Evolutionary conservation across 768 basidiomycete species (phyloP), one percentile per base, ranked within the genome.

Genomic region (Hydnomerulius pinastri): DNA sequence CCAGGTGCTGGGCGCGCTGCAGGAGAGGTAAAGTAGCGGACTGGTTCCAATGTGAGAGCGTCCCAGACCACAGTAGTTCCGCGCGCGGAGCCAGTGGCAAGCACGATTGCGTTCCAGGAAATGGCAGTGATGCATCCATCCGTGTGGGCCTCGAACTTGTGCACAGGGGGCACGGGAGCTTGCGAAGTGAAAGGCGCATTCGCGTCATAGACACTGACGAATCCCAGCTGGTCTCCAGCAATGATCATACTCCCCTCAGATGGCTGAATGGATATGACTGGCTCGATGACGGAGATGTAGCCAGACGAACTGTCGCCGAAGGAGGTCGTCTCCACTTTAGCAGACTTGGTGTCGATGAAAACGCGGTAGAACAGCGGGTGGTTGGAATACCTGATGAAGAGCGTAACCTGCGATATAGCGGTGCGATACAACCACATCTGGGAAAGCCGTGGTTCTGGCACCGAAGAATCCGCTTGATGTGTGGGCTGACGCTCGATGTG

Each of bases 31-130:
- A 90, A 83, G 21, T 74, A 71, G 18, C 84, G 76, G 40, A 91
- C 59, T 4, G 71, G 76, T 28, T 74, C 74, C 27, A 90, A 75
- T 0, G 81, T 85, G 54, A 90, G 69, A 2, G 79, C 78, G 56
- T 92, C 87, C 75, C 83, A 89, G 12, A 87, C 73, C 15, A 69
- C 72, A 3, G 83, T 76, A 6, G 74, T 71, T 3, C 90, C 90
- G 2, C 74, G 66, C 1, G 77, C 73, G 20, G 86, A 87, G 24
- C 90, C 90, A 0, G 83, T 85, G 11, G 80, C 76, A 40, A 92
- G 69, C 13, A 81, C 72, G n/a, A 74, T 50, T 3, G 78, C 71
- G 49, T 80, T 84, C 77, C 85, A 80, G 1, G 79, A 74, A 17
- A 92, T 69, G 11, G 83, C 77, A 4, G 85, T 85, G 21, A 92